These are phyloP conservation scores for Xylaria hypoxylon DNA, from an alignment of 2,329 filamentous ascomycete species.

Conservation along the genomic window DNA sequence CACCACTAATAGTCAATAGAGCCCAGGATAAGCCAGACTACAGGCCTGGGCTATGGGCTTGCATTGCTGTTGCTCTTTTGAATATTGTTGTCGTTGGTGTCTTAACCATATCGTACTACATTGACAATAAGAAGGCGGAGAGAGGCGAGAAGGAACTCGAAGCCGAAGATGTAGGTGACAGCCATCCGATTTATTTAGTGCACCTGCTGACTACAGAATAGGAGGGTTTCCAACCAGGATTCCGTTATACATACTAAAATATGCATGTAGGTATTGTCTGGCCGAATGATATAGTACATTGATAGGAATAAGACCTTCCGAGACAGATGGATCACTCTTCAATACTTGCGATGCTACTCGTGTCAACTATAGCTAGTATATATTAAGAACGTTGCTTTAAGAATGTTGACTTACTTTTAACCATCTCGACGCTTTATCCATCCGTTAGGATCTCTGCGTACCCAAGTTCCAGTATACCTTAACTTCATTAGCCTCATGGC, in stretches of 20 bases:
- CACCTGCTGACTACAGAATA: slow-evolving; percentile 38
- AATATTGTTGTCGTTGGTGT: slow-evolving; percentile 59
- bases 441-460: no score
- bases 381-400: neutral
- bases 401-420: neutral
- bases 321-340: neutral
- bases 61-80: slow-evolving; percentile 63
- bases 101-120: slow-evolving; percentile 56
- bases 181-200: neutral
- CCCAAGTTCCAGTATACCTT: no score
- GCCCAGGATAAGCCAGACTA: slow-evolving; percentile 63
- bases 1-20: slow-evolving; percentile 36
- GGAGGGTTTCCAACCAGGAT: slow-evolving; percentile 56
- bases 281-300: neutral
- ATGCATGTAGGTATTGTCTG: neutral
- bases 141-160: slow-evolving; percentile 65
- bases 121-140: slow-evolving; percentile 64
- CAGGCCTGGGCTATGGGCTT: slow-evolving; percentile 66
- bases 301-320: neutral
- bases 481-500: no score
- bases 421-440: neutral
- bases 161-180: slow-evolving; percentile 59
- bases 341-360: neutral
- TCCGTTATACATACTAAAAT: slow-evolving; percentile 55
- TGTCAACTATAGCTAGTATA: neutral